Evolutionary conservation across 345 rosid species (phyloP).

Genomic region (Diplotaxis tenuifolia): DNA sequence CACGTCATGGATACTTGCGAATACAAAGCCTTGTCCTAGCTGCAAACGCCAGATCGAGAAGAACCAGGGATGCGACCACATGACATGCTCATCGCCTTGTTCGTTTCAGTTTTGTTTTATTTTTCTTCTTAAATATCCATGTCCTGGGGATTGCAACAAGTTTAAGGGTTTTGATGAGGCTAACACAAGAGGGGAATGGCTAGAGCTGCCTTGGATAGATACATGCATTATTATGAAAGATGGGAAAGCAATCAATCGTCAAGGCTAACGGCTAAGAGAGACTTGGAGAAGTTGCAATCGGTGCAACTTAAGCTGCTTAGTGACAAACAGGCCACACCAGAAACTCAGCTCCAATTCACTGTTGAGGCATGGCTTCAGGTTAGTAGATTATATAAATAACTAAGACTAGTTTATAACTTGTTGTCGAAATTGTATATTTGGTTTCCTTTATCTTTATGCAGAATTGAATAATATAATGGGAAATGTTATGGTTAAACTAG

Average conservation of each 20-base stretch:
- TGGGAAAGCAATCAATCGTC: conserved; percentile 25
- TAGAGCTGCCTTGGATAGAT: background rate
- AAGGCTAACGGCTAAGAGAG: conserved; percentile 8
- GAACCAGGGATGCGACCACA: conserved; percentile 29
- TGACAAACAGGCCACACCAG: conserved; percentile 52
- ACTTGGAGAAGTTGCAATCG: conserved; percentile 13
- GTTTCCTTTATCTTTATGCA: background rate
- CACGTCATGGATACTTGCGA: conserved; percentile 29
- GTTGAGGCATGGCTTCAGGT: conserved; percentile 85
- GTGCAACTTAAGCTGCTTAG: conserved; percentile 54
- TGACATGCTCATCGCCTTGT: conserved; percentile 28
- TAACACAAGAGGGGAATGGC: background rate
- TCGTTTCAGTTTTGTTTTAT: conserved; percentile 10
- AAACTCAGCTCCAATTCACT: conserved; percentile 67
- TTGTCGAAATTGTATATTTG: background rate
- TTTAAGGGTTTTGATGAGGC: conserved; percentile 35
- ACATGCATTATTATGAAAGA: conserved; percentile 29
- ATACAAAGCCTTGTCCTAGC: conserved; percentile 34
- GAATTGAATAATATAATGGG: background rate
- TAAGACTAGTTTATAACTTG: background rate
- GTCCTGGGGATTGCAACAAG: background rate
- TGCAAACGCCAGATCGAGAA: conserved; percentile 36
- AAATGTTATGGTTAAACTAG: background rate
- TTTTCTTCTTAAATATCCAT: background rate
- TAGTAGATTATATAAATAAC: background rate